phyloP scores from a whole-genome alignment of 129 eudicot genomes.

The Scalesia atractyloides region DNA sequence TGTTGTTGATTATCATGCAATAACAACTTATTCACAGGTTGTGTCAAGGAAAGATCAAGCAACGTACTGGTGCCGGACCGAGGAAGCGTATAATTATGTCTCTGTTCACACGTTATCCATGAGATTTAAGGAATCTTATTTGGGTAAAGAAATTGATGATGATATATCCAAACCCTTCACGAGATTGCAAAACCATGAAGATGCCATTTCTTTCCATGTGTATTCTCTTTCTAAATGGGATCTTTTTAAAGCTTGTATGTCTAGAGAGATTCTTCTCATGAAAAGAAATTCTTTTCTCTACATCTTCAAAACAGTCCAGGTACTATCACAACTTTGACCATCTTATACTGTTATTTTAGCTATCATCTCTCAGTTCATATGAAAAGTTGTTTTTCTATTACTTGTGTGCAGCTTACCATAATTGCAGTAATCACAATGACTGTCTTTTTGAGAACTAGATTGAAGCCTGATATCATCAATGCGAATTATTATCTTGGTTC shows the following conservation, averaged over 20 bases:
- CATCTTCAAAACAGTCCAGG: constrained; percentile 41
- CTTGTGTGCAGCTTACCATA: constrained; percentile 56
- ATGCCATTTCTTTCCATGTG: constrained; percentile 15
- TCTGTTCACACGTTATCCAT: constrained; percentile 7
- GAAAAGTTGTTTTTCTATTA: background rate
- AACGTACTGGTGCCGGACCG: too few relatives aligned
- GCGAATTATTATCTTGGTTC: constrained; percentile 78
- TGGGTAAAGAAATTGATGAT: background rate
- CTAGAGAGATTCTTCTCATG: too few relatives aligned
- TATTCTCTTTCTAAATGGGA: constrained; percentile 21
- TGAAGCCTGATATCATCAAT: constrained; percentile 52
- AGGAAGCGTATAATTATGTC: too few relatives aligned
- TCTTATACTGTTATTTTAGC: too few relatives aligned
- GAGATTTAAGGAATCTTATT: constrained; percentile 10
- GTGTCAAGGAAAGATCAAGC: too few relatives aligned
- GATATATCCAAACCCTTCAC: constrained; percentile 8
- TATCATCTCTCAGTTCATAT: background rate
- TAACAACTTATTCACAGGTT: too few relatives aligned
- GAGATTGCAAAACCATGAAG: constrained; percentile 9
- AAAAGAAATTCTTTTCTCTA: constrained; percentile 19
- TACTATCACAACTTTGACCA: background rate
- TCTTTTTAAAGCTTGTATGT: constrained; percentile 15
- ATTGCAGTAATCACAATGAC: constrained; percentile 67
- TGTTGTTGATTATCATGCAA: too few relatives aligned
- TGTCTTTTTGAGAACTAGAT: constrained; percentile 58